Base-by-base conservation (phyloP, 163 green algal species). In the Volvox carteri region DNA sequence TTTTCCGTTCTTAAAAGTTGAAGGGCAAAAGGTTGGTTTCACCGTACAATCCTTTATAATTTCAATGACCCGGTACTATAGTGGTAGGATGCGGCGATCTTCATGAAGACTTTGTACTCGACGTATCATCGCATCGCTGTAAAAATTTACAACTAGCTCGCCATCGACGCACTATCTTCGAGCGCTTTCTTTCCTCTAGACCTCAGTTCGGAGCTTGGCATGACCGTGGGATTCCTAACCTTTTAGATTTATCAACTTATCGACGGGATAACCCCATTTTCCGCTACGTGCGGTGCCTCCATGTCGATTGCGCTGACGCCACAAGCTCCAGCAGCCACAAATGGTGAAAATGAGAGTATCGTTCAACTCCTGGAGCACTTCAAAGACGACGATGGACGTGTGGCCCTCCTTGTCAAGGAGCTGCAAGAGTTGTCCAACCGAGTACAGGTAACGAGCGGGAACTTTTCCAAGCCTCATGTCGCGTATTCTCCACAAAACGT, bases 311-410 rank as follows among this genome's bases (percentile, higher is more conserved):
- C 70, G 70, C 37, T 78, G 37, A 19, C 70, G 25, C 39, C 70
- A 4, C 70, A 78, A 28, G 5, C 44, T 23, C 33, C 73, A 6
- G 4, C 48, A 30, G 30, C 30, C 46, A 37, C 19, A 6, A 84
- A 44, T n/a, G 62, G 41, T 1, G 81, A 87, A 8, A 65, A 56
- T 11, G 81, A 87, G 25, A 87, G 81, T 65, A 79, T 89, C 30
- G 39, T 89, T 33, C 14, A 50, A 0, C 72, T 89, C 2, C 72
- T 89, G 0, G 41, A 65, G 41, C 84, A 89, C 54, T 89, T 89
- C 11, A 84, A 89, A 44, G 84, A 89, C 33, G 68, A 88, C 16
- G 72, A 89, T 78, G 84, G 72, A 33, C 39, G 70, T 12, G 84
- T 89, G 6, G 72, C 54, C 1, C 41, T 77, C 9, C 72, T 89